Evolutionary conservation across 1,284 basidiomycete species (phyloP), one percentile per base, ranked within the genome.

Genomic region (Papiliotrema nemorosa): DNA sequence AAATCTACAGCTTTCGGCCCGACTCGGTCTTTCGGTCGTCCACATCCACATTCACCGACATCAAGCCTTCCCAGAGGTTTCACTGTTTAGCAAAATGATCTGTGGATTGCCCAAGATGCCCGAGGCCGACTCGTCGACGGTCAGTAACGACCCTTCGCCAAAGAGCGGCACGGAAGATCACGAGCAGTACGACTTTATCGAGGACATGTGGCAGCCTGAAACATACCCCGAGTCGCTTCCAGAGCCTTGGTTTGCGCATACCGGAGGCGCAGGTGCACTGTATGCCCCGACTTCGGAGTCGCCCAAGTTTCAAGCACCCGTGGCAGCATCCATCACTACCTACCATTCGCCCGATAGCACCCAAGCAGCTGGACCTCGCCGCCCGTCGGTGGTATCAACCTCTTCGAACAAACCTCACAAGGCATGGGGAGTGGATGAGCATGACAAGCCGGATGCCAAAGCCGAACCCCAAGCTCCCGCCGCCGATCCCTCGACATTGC

Each of bases 11-110:
- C 59, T 72, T 14, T 63, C 68, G 3, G 64, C 68, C 16, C 50
- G 68, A 13, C 55, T 75, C 38, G 70, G 66, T 43, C 54, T 74
- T 16, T 69, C 73, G 20, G 72, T 72, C 47, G 58, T 66, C 21
- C 71, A 74, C 47, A 73, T 75, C 29, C 71, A 74, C 40, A 66
- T 74, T 21, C 73, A 75, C 52, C 66, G 71, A 29, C 62, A 65
- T 38, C 68, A 72, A 44, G 73, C 73, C 12, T 73, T 73, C 60
- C 73, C 73, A 2, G 73, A 75, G 47, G 73, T 75, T 9, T 72
- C 72, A 14, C 49, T 75, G 27, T 75, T 74, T 59, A 67, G 63
- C 35, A 68, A 69, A 54, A 62, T 60, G 43, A 74, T 75, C 37
- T 75, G 73, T 44, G 73, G 73, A 26, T 48, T 75, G n/a, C 70